Percentiles rank a stretch among this genome's conserved stretches.
Evolutionary conservation across 2,329 filamentous ascomycete species (phyloP).

Genomic region (Bisporella sp.): DNA sequence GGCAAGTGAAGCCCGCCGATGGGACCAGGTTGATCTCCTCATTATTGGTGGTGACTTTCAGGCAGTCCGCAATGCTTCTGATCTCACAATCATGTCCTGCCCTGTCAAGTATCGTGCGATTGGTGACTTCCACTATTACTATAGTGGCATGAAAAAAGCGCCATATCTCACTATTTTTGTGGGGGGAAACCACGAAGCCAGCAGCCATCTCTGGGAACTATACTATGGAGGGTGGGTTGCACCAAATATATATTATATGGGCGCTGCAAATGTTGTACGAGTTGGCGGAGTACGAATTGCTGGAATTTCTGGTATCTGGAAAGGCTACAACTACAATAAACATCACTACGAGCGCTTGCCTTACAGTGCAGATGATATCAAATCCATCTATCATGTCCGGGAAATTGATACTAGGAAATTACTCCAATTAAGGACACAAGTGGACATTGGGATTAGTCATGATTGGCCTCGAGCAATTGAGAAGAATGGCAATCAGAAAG

Average conservation of each 20-base stretch:
- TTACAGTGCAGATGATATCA: slow-evolving; percentile 69
- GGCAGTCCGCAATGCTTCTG: slow-evolving; percentile 81
- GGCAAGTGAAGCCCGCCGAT: slow-evolving; percentile 63
- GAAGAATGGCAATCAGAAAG: slow-evolving; percentile 61
- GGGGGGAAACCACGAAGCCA: slow-evolving; percentile 92
- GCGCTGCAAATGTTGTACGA: slow-evolving; percentile 81
- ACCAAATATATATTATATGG: slow-evolving; percentile 95
- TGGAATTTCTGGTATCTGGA: slow-evolving; percentile 91
- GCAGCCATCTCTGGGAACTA: slow-evolving; percentile 82
- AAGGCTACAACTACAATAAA: slow-evolving; percentile 79
- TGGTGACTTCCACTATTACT: slow-evolving; percentile 93
- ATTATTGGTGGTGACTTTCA: slow-evolving; percentile 98
- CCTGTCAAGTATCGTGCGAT: slow-evolving; percentile 81
- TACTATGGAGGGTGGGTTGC: slow-evolving; percentile 97
- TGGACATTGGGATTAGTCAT: slow-evolving; percentile 88
- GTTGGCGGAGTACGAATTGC: slow-evolving; percentile 82
- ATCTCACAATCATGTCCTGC: slow-evolving; percentile 84
- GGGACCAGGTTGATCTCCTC: slow-evolving; percentile 78
- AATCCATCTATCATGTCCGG: slow-evolving; percentile 81
- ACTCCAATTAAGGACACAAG: slow-evolving; percentile 73
- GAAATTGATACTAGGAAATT: slow-evolving; percentile 90
- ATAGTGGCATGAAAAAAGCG: slow-evolving; percentile 67
- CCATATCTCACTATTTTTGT: slow-evolving; percentile 91
- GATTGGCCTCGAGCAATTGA: slow-evolving; percentile 91
- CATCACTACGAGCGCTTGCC: slow-evolving; percentile 80